Conservation (phyloP, 805 yeast genomes). For the Wickerhamomyces chaumierensis region DNA sequence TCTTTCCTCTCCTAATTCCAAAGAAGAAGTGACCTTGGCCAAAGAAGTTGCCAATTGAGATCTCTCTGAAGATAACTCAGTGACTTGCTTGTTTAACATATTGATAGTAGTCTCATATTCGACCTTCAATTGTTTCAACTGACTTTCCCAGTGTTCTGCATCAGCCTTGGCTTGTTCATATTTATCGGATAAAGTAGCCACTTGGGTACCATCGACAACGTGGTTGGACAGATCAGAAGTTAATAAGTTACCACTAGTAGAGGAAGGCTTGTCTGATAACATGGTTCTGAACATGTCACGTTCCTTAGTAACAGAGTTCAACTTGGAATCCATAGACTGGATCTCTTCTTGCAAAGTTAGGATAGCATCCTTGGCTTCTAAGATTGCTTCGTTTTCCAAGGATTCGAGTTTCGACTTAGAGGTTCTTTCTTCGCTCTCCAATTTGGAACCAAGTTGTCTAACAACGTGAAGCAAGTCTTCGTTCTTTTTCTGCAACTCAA, state of each 20-base stretch:
- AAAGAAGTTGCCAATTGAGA: slow-evolving; percentile 36
- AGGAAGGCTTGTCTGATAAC: slow-evolving; percentile 11
- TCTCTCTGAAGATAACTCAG: slow-evolving; percentile 27
- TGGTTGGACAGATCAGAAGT: slow-evolving; percentile 8
- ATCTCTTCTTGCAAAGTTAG: slow-evolving; percentile 49
- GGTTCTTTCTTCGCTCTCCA: slow-evolving; percentile 49
- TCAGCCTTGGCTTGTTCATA: slow-evolving; percentile 8
- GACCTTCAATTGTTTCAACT: slow-evolving; percentile 18
- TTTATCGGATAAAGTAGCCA: slow-evolving; percentile 7
- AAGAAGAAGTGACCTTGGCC: slow-evolving; percentile 44
- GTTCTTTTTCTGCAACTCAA: slow-evolving; percentile 65
- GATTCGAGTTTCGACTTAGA: slow-evolving; percentile 24
- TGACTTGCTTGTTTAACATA: slow-evolving; percentile 37
- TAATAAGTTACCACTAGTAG: slow-evolving; percentile 7
- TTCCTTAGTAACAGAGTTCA: slow-evolving; percentile 48
- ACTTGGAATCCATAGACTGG: slow-evolving; percentile 35
- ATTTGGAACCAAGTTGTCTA: slow-evolving; percentile 57
- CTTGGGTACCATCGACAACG: slow-evolving; percentile 2
- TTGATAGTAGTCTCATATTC: slow-evolving; percentile 34
- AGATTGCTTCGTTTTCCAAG: slow-evolving; percentile 36
- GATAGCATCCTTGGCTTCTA: slow-evolving; percentile 63
- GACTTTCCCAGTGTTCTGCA: slow-evolving; percentile 7
- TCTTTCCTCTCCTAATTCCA: slow-evolving; percentile 42
- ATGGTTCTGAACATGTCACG: slow-evolving; percentile 50
- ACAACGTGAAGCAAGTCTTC: slow-evolving; percentile 58